A percentile compares a stretch with the other conserved stretches of the same genome.
Evolutionary conservation across 306 rosid species (phyloP).

Genomic region (Phaseolus lunatus): DNA sequence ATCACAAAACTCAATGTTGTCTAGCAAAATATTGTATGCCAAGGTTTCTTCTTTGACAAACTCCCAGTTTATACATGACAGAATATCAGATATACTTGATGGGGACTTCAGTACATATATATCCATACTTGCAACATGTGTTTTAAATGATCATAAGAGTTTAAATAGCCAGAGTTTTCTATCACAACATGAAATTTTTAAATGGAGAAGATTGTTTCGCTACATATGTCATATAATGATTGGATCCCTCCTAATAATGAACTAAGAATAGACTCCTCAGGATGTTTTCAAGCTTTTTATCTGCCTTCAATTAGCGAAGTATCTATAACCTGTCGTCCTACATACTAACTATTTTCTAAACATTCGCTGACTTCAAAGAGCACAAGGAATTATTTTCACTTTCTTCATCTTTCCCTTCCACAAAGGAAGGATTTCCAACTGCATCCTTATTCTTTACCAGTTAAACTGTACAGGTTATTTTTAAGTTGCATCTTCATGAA

Average conservation of each 20-base stretch:
- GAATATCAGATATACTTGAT: neutral
- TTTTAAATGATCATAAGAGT: neutral
- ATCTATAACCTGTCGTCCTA: neutral
- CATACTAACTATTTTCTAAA: neutral
- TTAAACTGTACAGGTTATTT: neutral
- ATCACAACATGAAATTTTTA: neutral
- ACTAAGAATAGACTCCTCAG: neutral
- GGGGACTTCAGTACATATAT: neutral
- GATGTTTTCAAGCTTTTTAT: slow-evolving; percentile 1
- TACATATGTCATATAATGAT: neutral
- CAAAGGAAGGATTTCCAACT: neutral
- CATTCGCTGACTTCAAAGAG: slow-evolving; percentile 19
- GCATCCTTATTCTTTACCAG: slow-evolving; percentile 1
- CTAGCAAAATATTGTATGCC: slow-evolving; percentile 16
- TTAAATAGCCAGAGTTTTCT: neutral
- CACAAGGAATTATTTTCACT: neutral
- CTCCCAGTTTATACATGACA: slow-evolving; percentile 18
- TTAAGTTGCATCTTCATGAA: slow-evolving; percentile 25
- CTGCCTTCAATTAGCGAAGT: neutral
- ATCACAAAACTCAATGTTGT: slow-evolving; percentile 21
- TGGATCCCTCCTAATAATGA: neutral
- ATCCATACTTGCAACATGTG: neutral
- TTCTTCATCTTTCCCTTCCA: neutral
- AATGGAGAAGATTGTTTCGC: neutral
- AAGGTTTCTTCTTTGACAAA: slow-evolving; percentile 18